Evolutionary conservation across 2,329 filamentous ascomycete genomes (phyloP), one percentile per base, ranked within the genome.

Genomic region (Microsporum ferrugineum): DNA sequence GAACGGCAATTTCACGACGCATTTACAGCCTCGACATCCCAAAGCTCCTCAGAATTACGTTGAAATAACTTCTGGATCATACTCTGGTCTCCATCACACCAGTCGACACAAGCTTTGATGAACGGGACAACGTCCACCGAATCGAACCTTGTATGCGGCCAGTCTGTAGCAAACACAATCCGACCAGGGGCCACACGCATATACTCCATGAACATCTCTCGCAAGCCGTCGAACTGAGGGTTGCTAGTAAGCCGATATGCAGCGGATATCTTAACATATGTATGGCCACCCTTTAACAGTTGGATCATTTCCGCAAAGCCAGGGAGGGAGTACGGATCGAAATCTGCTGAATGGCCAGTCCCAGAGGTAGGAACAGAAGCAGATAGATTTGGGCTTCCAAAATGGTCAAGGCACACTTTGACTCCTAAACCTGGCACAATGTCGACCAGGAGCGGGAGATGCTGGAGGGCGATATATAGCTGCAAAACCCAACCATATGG

Each of bases 131-230:
- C 80, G 66, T 86, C 79, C 1, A 84, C 65, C 1, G 78, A 79
- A 27, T 84, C 80, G 62, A 81, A 85, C 10, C 83, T 75, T 2
- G 84, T 86, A 69, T 86, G 83, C 23, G 84, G 84, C 84, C 83
- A 86, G 66, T 86, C 83, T 0, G 81, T 83, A 0, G 82, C 82
- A 69, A 83, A 86, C 0, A 85, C 77, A 7, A 83, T 73, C 14
- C 77, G 73, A 27, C 76, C 70, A 1, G 74, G 74, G 8, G 75
- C 78, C 3, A 76, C 69, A 2, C 69, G 68, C 38, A 84, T 65
- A 5, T 85, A 70, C 65, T 84, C 79, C 12, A 69, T 71, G 6
- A 76, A 78, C 43, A 85, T 70, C 1, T 75, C 74, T 59, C 80
- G 76, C 2, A 83, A 64, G 53, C 80, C 75, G 33, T 70, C 71